Percentiles rank a stretch among this genome's conserved stretches.
phyloP scores from a whole-genome alignment of 2,329 filamentous ascomycete species.

The Xylaria sp. region DNA sequence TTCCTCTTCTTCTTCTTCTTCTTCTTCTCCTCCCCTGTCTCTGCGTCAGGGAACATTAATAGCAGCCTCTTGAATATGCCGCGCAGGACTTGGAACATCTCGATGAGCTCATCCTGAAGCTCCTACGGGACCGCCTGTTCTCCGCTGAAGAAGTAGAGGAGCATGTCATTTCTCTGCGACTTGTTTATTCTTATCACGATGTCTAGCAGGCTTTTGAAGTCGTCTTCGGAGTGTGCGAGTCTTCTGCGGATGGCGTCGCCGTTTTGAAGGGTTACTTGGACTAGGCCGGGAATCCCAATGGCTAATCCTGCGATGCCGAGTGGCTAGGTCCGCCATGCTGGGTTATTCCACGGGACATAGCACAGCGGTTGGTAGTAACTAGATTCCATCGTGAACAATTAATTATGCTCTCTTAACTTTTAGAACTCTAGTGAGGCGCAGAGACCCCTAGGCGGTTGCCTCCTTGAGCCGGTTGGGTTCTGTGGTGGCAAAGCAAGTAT shows the following conservation, averaged over 20 bases:
- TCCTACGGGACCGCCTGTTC: not conserved
- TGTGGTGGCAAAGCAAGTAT: not conserved
- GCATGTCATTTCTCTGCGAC: not conserved
- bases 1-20: not conserved
- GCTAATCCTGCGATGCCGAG: not conserved
- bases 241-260: not conserved
- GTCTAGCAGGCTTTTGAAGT: not conserved
- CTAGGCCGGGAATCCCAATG: not conserved
- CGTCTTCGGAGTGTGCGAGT: not conserved
- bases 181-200: not conserved
- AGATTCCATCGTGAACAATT: not conserved
- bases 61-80: not conserved
- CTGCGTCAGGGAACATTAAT: not conserved
- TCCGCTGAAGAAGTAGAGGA: not conserved
- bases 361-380: not conserved
- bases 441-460: not conserved
- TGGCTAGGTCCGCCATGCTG: not conserved
- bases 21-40: not conserved
- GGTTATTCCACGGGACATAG: not conserved
- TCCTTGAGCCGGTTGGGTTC: not conserved
- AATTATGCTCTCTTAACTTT: too few relatives aligned
- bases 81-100: not conserved
- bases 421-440: too few relatives aligned
- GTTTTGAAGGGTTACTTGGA: not conserved
- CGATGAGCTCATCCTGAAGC: not conserved